Conservation (phyloP, 176 grass and related monocot species). For the Aegilops bicornis region DNA sequence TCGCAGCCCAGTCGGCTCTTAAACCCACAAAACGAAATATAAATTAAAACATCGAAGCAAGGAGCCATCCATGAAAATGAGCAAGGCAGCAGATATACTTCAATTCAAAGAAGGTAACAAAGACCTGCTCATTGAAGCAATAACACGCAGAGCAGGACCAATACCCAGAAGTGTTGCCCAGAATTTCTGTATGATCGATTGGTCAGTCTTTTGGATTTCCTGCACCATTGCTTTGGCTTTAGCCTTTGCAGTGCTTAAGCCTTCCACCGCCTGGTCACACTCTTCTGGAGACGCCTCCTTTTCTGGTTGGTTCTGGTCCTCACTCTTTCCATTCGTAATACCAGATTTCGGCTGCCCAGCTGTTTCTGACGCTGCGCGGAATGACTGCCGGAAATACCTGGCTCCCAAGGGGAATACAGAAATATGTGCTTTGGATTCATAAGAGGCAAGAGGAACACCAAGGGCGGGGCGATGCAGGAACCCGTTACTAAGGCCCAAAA, state of each 20-base stretch:
- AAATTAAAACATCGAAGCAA: conserved; percentile 20
- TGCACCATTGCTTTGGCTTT: conserved; percentile 82
- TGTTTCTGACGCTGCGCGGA: conserved; percentile 35
- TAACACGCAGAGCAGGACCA: conserved; percentile 66
- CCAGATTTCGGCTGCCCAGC: conserved; percentile 34
- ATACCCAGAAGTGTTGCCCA: conserved; percentile 75
- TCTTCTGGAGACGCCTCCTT: conserved; percentile 85
- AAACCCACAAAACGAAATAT: conserved; percentile 41
- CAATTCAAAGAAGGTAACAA: conserved; percentile 6
- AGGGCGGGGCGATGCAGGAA: conserved; percentile 22
- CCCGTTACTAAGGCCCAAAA: conserved; percentile 22
- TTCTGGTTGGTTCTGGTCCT: conserved; percentile 54
- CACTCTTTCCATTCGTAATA: conserved; percentile 34
- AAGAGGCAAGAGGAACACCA: conserved; percentile 28
- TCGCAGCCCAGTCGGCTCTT: conserved; percentile 81
- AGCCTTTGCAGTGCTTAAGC: conserved; percentile 77
- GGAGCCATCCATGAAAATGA: conserved; percentile 25
- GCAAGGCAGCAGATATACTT: conserved; percentile 12
- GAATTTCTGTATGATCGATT: conserved; percentile 56
- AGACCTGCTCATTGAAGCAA: conserved; percentile 98
- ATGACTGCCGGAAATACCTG: conserved; percentile 58
- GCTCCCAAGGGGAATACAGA: conserved; percentile 48
- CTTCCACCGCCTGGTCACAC: conserved; percentile 94
- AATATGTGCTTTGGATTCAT: conserved; percentile 33
- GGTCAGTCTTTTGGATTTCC: conserved; percentile 55